These are phyloP conservation scores for Tetradesmus lagerheimii DNA, from an alignment of 139 green algal genomes.

Conservation along the genomic window DNA sequence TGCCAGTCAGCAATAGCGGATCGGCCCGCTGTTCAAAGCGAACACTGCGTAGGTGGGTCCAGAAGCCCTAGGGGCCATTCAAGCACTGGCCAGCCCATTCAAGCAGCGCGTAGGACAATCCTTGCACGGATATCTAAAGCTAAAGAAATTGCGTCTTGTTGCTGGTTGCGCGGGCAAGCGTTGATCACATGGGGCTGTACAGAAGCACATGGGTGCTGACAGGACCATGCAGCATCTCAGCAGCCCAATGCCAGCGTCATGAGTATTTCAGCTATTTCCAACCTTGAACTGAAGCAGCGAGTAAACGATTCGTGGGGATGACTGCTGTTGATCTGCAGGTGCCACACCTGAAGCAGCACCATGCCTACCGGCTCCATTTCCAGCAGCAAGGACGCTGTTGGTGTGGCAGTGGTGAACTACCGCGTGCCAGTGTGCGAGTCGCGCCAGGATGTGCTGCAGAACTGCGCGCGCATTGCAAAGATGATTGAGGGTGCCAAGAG, in stretches of 20 bases:
- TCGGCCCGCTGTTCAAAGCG: background rate
- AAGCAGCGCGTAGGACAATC: no score
- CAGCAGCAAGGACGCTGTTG: constrained; percentile 38
- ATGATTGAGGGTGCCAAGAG: constrained; percentile 56
- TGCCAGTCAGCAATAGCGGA: background rate
- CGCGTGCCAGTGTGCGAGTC: constrained; percentile 33
- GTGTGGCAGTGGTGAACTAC: constrained; percentile 48
- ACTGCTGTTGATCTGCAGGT: background rate
- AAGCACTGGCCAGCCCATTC: no score
- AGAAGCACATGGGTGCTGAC: background rate
- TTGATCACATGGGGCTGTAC: constrained; percentile 4
- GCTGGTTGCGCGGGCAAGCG: background rate
- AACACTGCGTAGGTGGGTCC: background rate
- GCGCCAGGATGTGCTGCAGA: constrained; percentile 46
- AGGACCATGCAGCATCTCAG: background rate
- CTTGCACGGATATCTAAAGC: no score
- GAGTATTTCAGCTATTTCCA: no score
- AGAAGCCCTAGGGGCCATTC: background rate
- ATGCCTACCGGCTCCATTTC: constrained; percentile 43
- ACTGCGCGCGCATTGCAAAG: constrained; percentile 52
- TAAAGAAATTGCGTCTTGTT: no score
- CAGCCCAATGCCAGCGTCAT: no score
- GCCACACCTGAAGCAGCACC: constrained; percentile 1
- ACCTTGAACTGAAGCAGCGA: no score
- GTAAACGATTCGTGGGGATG: no score